Evolutionary conservation across 805 yeast species (phyloP).

Genomic region (Candida broadrunensis): DNA sequence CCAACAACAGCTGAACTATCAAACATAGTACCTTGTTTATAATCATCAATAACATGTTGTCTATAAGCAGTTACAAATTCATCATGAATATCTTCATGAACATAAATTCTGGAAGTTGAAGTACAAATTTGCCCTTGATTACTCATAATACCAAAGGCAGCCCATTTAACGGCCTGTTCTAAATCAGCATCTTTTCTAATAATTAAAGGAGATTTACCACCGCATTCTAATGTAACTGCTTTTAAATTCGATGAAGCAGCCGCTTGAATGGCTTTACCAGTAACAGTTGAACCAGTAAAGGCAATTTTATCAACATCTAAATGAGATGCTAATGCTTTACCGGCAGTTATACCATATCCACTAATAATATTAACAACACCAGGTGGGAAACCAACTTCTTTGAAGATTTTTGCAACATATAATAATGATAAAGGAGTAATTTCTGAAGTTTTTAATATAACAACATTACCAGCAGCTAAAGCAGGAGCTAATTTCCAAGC

Average conservation of each 20-base stretch:
- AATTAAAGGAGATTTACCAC: slow-evolving; percentile 68
- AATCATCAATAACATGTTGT: slow-evolving; percentile 43
- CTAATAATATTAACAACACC: slow-evolving; percentile 72
- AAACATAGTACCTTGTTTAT: slow-evolving; percentile 58
- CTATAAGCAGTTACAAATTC: slow-evolving; percentile 46
- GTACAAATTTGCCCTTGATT: slow-evolving; percentile 72
- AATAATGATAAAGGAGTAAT: slow-evolving; percentile 71
- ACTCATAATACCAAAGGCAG: slow-evolving; percentile 60
- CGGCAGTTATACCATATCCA: slow-evolving; percentile 70
- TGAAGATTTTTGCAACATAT: slow-evolving; percentile 54
- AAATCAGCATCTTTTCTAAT: slow-evolving; percentile 63
- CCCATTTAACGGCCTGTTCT: slow-evolving; percentile 67
- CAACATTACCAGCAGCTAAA: slow-evolving; percentile 72
- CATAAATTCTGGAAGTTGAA: slow-evolving; percentile 60
- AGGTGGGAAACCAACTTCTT: slow-evolving; percentile 71
- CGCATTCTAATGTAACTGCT: slow-evolving; percentile 67
- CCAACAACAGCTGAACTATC: slow-evolving; percentile 49
- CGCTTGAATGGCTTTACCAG: slow-evolving; percentile 64
- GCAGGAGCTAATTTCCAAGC: slow-evolving; percentile 86
- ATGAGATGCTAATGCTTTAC: slow-evolving; percentile 64
- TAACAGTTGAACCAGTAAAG: slow-evolving; percentile 64
- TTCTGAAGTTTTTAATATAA: slow-evolving; percentile 73
- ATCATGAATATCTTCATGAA: slow-evolving; percentile 55
- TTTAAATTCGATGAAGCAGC: slow-evolving; percentile 61
- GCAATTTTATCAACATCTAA: slow-evolving; percentile 56